Conservation (phyloP, 2,329 filamentous ascomycete genomes). For the Trichoderma semiorbis region DNA sequence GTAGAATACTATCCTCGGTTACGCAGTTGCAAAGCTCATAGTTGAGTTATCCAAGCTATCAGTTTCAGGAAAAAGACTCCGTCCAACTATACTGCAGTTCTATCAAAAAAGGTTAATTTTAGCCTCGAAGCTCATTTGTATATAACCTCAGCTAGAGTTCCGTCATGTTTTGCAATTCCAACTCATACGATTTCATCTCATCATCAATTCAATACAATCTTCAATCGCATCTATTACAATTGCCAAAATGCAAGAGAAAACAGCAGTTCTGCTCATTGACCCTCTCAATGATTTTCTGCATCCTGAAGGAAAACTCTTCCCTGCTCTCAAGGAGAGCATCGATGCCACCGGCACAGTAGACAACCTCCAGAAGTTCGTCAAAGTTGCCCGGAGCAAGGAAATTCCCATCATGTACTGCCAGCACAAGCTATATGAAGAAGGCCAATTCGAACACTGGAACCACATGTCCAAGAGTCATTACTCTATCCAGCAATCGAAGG, state of each 20-base stretch:
- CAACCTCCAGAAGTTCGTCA: conserved; percentile 15
- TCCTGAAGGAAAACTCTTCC: conserved; percentile 18
- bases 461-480: conserved; percentile 15
- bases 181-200: background rate
- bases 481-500: background rate
- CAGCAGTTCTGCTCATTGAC: conserved; percentile 21
- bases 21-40: background rate
- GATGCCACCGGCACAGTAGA: conserved; percentile 14
- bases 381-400: conserved; percentile 1
- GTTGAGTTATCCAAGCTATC: background rate
- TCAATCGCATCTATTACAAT: background rate
- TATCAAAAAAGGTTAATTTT: background rate
- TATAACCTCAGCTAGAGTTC: background rate
- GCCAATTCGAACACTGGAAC: conserved; percentile 15
- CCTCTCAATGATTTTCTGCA: conserved; percentile 24
- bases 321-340: conserved; percentile 8
- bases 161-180: background rate
- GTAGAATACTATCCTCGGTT: background rate
- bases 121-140: background rate
- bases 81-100: background rate
- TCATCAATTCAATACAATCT: background rate
- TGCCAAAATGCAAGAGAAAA: conserved; percentile 2
- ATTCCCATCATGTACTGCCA: conserved; percentile 22
- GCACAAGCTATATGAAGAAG: conserved; percentile 18
- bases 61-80: background rate